Percentiles rank a stretch among this genome's conserved stretches.
Evolutionary conservation across 768 basidiomycete species (phyloP).

Genomic region (Agaricus sinodeliciosus): DNA sequence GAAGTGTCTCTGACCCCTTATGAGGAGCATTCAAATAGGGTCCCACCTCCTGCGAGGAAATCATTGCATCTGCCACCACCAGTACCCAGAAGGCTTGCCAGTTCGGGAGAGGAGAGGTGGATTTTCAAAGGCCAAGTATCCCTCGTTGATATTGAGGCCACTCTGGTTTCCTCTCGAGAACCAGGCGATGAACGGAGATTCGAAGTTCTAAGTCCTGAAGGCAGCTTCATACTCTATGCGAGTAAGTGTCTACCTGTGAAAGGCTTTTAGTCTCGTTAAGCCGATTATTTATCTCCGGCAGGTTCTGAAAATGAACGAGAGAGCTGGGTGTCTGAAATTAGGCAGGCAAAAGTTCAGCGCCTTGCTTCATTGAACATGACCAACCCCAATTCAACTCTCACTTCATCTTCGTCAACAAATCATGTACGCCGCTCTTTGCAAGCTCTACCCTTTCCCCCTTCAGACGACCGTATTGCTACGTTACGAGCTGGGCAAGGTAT

Average conservation of each 20-base stretch:
- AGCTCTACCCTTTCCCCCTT: slow-evolving; percentile 62
- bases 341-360: slow-evolving; percentile 63
- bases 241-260: slow-evolving; percentile 30
- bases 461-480: slow-evolving; percentile 37
- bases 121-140: slow-evolving; percentile 61
- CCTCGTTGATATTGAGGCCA: slow-evolving; percentile 72
- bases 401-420: slow-evolving; percentile 67
- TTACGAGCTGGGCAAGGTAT: slow-evolving; percentile 17
- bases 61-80: slow-evolving; percentile 20
- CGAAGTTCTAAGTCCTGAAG: slow-evolving; percentile 72
- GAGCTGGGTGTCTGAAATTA: slow-evolving; percentile 61
- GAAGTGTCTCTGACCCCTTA: background rate
- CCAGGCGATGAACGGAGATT: slow-evolving; percentile 50
- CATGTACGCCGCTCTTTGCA: slow-evolving; percentile 70
- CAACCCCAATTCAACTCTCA: slow-evolving; percentile 76
- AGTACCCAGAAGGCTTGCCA: slow-evolving; percentile 23
- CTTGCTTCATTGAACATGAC: slow-evolving; percentile 65
- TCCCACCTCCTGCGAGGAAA: slow-evolving; percentile 6
- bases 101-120: slow-evolving; percentile 58
- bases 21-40: slow-evolving; percentile 18
- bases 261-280: background rate
- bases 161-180: slow-evolving; percentile 34
- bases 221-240: slow-evolving; percentile 70
- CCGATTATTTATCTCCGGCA: slow-evolving; percentile 15
- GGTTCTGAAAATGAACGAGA: slow-evolving; percentile 51